Evolutionary conservation across 495 filamentous ascomycete species (phyloP).

Genomic region (Lasiosphaeria miniovina): DNA sequence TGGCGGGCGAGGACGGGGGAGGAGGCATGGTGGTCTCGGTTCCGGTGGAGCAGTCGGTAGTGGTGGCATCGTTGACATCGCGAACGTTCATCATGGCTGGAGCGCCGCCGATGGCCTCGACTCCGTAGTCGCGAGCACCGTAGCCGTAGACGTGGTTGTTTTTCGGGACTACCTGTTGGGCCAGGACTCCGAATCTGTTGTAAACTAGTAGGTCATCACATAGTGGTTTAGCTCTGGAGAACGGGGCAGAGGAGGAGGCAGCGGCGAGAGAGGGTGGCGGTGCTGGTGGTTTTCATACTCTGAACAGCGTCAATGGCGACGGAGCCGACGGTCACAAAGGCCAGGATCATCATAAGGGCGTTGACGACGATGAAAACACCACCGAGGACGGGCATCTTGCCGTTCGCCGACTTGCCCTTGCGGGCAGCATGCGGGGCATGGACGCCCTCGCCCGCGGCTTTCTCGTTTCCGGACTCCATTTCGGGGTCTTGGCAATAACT

Average conservation of each 20-base stretch:
- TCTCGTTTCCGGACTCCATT: too few relatives aligned
- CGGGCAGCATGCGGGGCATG: neutral
- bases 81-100: neutral
- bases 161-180: neutral
- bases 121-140: neutral
- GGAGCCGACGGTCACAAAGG: neutral
- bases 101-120: neutral
- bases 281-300: neutral
- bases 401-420: neutral
- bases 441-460: neutral
- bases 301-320: neutral
- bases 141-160: neutral
- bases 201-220: neutral
- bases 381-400: neutral
- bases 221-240: neutral
- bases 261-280: too few relatives aligned
- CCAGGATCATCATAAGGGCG: neutral
- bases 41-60: neutral
- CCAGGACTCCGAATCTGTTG: neutral
- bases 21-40: neutral
- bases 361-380: neutral
- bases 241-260: neutral
- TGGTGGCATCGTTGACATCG: neutral
- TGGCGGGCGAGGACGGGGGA: neutral
- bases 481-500: too few relatives aligned